Evolutionary conservation across 306 rosid genomes (phyloP).

Genomic region (Heteromeles arbutifolia): DNA sequence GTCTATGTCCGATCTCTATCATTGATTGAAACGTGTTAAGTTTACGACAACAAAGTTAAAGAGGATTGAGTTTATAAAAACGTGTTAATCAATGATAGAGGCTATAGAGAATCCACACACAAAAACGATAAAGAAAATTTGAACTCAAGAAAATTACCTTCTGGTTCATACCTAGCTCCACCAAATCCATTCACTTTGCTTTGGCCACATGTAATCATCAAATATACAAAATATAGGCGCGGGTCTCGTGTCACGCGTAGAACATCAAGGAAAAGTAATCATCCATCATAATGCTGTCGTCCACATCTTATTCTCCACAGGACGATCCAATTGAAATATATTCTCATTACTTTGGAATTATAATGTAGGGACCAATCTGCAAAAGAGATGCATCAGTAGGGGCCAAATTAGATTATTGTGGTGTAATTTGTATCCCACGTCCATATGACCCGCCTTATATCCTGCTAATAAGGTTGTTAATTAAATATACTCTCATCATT

Average conservation of each 20-base stretch:
- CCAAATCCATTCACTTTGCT: neutral
- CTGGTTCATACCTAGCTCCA: neutral
- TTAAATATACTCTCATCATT: neutral
- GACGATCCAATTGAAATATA: neutral
- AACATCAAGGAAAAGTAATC: neutral
- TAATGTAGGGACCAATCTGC: neutral
- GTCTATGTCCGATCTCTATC: rapidly evolving
- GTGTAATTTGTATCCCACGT: neutral
- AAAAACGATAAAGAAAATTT: too few species aligned
- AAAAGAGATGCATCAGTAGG: constrained; percentile 12
- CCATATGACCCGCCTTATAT: constrained; percentile 28
- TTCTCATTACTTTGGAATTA: neutral
- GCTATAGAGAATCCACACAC: too few species aligned
- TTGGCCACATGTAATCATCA: neutral
- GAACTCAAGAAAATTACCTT: neutral
- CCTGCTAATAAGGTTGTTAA: constrained; percentile 23
- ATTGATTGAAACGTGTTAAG: too few species aligned
- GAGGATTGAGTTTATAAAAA: rapidly evolving
- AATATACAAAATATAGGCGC: neutral
- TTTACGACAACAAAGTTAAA: too few species aligned
- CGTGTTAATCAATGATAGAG: too few species aligned
- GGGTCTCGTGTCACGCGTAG: neutral
- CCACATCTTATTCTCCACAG: neutral
- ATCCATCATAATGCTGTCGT: constrained; percentile 20
- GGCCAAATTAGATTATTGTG: constrained; percentile 23